Percentiles rank a stretch among this genome's conserved stretches.
Evolutionary conservation across 2,329 filamentous ascomycete species (phyloP).

Genomic region (Talaromyces funiculosus): DNA sequence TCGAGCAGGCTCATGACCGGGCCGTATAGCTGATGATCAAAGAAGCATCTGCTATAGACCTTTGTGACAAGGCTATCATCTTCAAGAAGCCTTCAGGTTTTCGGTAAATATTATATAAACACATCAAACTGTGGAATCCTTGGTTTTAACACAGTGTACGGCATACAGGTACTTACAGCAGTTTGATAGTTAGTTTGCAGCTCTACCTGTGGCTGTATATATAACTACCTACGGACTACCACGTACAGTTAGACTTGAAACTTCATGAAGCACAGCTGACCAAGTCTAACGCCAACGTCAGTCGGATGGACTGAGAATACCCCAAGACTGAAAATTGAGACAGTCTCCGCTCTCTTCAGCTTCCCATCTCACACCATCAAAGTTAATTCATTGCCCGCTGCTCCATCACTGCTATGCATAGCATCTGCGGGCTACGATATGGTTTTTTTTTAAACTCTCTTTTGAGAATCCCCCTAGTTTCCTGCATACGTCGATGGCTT

Average conservation of each 20-base stretch:
- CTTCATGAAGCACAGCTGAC: not conserved
- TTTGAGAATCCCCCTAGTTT: not conserved
- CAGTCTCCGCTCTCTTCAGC: not conserved
- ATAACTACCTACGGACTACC: not conserved
- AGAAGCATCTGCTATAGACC: not conserved
- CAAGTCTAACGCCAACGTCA: not conserved
- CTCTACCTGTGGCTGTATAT: not conserved
- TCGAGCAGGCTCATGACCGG: not conserved
- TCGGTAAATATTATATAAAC: too few species aligned
- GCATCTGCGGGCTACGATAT: not conserved
- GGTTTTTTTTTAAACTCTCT: not conserved
- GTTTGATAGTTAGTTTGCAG: not conserved
- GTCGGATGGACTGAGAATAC: not conserved
- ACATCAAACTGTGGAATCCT: not conserved
- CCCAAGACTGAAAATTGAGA: constrained; percentile 1
- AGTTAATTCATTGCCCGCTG: not conserved
- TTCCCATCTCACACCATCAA: not conserved
- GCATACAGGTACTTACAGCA: not conserved
- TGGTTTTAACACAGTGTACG: not conserved
- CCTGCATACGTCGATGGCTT: not conserved
- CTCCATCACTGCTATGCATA: not conserved
- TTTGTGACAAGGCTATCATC: not conserved
- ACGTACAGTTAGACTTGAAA: not conserved
- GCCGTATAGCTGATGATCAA: not conserved
- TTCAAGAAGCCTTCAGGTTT: not conserved